Base-by-base conservation (phyloP, 2,329 filamentous ascomycete genomes). In the Pseudogymnoascus sp. region DNA sequence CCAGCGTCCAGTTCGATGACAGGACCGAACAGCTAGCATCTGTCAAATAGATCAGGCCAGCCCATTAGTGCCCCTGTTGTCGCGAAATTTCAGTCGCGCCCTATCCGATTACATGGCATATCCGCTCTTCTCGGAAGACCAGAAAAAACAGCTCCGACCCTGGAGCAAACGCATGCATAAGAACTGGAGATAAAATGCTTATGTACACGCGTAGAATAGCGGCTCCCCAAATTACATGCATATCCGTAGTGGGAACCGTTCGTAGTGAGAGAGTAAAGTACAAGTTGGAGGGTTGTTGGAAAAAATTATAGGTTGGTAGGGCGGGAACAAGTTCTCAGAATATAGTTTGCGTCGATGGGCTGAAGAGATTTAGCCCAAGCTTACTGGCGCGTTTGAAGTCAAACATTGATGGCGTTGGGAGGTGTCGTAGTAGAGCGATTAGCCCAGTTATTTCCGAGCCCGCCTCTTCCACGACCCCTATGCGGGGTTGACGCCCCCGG, bases 381-480 rank as follows among this genome's bases (percentile, higher is more conserved):
- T 54, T 54, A 54, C n/a, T 10, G 47, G 47, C 47, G 47, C 47
- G 47, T 54, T 54, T 54, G 29, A 54, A 54, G 47, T 54, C 29
- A 54, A 54, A 54, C 47, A 35, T 54, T 54, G 47, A 54, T 54
- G 47, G 47, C 29, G 15, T 54, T 54, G n/a, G 47, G 47, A 5
- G 47, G 47, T 35, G 47, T 54, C 21, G 47, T 54, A 54, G 26
- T 54, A 35, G 47, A 54, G 9, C 47, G 47, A 7, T 33, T n/a
- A 21, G 47, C 47, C 47, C 47, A 61, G 50, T 65, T 31, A 21
- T 31, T 29, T 54, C 58, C 39, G 47, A 58, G 66, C 58, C 67
- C 68, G 64, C 70, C 63, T 50, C 68, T 62, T 26, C 67, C 66
- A 40, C 69, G 62, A 17, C 68, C 65, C 59, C 68, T 67, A 50